A percentile compares a stretch with the other conserved stretches of the same genome.
Evolutionary conservation across 306 rosid genomes (phyloP).

Genomic region (Cicer yamashitae): DNA sequence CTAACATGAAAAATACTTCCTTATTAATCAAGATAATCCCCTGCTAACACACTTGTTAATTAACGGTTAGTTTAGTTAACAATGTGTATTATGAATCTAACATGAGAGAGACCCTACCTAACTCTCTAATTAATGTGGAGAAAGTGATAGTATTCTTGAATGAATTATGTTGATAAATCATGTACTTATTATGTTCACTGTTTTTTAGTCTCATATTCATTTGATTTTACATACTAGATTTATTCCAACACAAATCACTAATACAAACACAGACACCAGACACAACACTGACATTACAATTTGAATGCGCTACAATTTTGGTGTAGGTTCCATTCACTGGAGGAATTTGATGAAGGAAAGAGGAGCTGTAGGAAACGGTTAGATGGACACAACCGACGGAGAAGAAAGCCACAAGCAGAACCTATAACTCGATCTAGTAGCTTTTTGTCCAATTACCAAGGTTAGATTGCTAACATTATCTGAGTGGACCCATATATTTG

Average conservation of each 20-base stretch:
- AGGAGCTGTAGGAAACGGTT: conserved; percentile 96
- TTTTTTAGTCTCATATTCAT: not conserved
- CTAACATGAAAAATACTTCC: not conserved
- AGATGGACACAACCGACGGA: conserved; percentile 93
- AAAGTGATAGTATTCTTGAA: too few species aligned
- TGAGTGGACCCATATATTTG: conserved; percentile 47
- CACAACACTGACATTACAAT: too few species aligned
- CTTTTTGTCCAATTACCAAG: conserved; percentile 70
- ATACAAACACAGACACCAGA: too few species aligned
- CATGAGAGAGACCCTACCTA: conserved; percentile 4
- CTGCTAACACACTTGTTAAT: conserved; percentile 2
- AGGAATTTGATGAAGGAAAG: conserved; percentile 95
- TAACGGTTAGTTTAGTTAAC: conserved; percentile 28
- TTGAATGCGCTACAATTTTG: too few species aligned
- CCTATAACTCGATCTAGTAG: conserved; percentile 57
- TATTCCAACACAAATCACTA: too few species aligned
- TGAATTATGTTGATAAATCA: too few species aligned
- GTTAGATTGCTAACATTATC: conserved; percentile 52
- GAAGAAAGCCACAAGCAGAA: conserved; percentile 92
- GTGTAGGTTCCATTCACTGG: conserved; percentile 87
- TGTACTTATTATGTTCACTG: too few species aligned
- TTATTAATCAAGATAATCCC: conserved; percentile 18
- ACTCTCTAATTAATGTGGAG: not conserved
- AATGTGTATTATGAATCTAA: not conserved
- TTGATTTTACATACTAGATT: not conserved